Percentiles rank a stretch among this genome's conserved stretches.
Conservation (phyloP, 805 yeast species). For the Cyberlindnera samutprakarnensis region DNA sequence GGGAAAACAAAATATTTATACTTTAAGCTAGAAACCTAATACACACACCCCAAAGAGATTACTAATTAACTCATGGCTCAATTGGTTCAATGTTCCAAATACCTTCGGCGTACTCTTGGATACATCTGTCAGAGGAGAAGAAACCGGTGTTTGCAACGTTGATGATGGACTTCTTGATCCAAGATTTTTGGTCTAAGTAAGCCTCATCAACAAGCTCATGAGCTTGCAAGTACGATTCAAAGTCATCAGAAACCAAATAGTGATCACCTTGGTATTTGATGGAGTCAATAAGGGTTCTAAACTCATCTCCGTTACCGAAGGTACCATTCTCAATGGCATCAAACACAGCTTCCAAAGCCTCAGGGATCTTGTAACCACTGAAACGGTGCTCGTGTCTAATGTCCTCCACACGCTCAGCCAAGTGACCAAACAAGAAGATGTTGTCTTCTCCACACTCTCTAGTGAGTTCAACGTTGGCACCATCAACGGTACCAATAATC, state of each 20-base stretch:
- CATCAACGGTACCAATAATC: conserved; percentile 92
- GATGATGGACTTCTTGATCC: conserved; percentile 71
- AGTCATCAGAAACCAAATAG: conserved; percentile 84
- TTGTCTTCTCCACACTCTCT: conserved; percentile 92
- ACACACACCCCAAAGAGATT: too few relatives aligned
- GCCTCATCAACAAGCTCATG: conserved; percentile 71
- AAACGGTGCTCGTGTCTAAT: conserved; percentile 68
- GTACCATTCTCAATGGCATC: conserved; percentile 55
- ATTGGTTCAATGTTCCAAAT: conserved; percentile 89
- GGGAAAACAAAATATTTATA: too few relatives aligned
- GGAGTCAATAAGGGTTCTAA: conserved; percentile 58
- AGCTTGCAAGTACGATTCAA: conserved; percentile 78
- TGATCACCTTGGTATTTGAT: conserved; percentile 72
- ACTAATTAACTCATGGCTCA: too few relatives aligned
- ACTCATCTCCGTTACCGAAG: conserved; percentile 68
- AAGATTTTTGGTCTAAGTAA: conserved; percentile 54
- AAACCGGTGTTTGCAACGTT: conserved; percentile 92
- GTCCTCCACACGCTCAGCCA: conserved; percentile 85
- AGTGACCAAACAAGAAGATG: conserved; percentile 84
- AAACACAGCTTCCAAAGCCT: conserved; percentile 55
- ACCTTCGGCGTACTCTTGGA: conserved; percentile 84
- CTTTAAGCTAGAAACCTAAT: too few relatives aligned
- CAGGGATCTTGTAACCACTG: conserved; percentile 48
- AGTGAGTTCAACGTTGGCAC: conserved; percentile 93
- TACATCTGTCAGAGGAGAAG: conserved; percentile 85